Conservation (phyloP, 169 alveolate species). For the Gregarina niphandrodes region DNA sequence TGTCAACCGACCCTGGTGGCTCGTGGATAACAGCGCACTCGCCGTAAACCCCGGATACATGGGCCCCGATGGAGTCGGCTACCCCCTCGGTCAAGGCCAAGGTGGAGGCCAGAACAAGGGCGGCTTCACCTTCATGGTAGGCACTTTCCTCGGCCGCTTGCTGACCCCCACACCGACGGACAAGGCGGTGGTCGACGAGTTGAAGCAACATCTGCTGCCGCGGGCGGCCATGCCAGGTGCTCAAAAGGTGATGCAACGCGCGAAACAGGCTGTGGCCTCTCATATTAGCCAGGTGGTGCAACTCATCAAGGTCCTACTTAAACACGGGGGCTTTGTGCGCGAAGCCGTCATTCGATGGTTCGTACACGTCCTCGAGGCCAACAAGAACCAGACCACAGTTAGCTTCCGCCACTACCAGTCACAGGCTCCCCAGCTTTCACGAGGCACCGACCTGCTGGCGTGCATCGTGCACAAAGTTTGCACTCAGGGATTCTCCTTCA, state of each 20-base stretch:
- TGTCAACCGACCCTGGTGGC: too few species aligned
- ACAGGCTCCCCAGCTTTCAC: not conserved
- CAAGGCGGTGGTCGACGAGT: slow-evolving; percentile 6
- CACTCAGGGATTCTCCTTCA: slow-evolving; percentile 18
- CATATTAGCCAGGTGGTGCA: not conserved
- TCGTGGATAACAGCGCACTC: too few species aligned
- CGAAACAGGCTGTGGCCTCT: slow-evolving; percentile 1
- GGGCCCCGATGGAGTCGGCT: too few species aligned
- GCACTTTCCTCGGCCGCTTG: slow-evolving; percentile 25
- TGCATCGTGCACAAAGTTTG: slow-evolving; percentile 3
- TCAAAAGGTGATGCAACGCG: slow-evolving; percentile 6
- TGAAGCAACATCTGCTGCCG: slow-evolving; percentile 2
- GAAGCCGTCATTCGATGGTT: slow-evolving; percentile 9
- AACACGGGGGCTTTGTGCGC: slow-evolving; percentile 4
- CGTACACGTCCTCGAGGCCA: slow-evolving; percentile 4
- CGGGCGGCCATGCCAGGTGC: slow-evolving; percentile 1
- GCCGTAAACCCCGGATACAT: too few species aligned
- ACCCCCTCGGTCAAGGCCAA: too few species aligned
- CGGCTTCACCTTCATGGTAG: slow-evolving; percentile 19
- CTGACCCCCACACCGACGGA: slow-evolving; percentile 18
- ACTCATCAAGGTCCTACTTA: slow-evolving; percentile 6
- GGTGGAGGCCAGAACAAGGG: too few species aligned
- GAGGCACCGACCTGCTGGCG: not conserved
- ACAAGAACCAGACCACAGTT: slow-evolving; percentile 6
- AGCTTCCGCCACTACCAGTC: not conserved